Base-by-base conservation (phyloP, 129 eudicot genomes). In the Pulicaria dysenterica region DNA sequence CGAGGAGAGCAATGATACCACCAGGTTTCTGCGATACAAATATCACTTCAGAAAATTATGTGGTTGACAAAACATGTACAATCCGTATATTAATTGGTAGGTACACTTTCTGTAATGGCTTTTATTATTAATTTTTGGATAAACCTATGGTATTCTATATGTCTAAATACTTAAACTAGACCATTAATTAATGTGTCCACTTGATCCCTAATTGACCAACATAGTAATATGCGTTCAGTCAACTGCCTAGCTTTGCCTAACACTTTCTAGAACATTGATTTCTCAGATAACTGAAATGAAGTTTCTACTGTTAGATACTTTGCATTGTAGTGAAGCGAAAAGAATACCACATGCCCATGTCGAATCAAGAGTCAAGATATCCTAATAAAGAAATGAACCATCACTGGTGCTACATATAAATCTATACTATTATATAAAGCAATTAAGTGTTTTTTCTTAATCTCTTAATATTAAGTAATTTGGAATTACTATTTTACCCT, bases 1-100 rank as follows among this genome's bases (percentile, higher is more conserved):
- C 99, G 2, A 95, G 96, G 56, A 95, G 99, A 76, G 91, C 91
- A 74, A 95, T 64, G 67, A 95, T 84, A 72, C 99, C 99, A 73
- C 99, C 99, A 19, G 99, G 97, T 88, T 91, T 95, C 99, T 95
- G 99, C 78, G 63, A 73, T 70, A 78, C 50, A 70, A 42, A 63
- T 64, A 62, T n/a, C 48, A 40, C 47, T 19, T 58, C 47, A 51
- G 75, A 74, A 64, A 45, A 60, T 37, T 53, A 53, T 60, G 46
- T 14, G 67, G 58, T 72, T 10, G 24, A 67, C 10, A 51, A 45
- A 17, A 54, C 24, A 65, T 34, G 40, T 34, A 46, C 58, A 13
- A 34, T 42, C 15, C 14, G 36, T 67, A 16, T 57, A 46, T 36
- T 47, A 57, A 44, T 13, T 48, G 6, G 62, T 40, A 59, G 38